phyloP scores from a whole-genome alignment of 2,329 filamentous ascomycete species.

The Botrytis paeoniae region DNA sequence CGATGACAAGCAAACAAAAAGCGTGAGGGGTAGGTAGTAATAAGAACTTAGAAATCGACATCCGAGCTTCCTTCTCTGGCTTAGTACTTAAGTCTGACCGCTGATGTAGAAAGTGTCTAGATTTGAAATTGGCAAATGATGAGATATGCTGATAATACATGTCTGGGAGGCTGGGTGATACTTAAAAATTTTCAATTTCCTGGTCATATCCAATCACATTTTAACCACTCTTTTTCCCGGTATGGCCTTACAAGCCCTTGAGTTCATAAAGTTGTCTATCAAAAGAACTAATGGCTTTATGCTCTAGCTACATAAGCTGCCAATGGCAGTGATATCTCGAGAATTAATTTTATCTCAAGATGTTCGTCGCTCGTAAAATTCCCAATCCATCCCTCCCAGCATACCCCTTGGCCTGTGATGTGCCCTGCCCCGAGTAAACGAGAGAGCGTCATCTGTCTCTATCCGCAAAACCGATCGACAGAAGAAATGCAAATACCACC shows the following conservation, averaged over 20 bases:
- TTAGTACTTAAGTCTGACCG: neutral
- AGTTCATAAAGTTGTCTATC: conserved; percentile 18
- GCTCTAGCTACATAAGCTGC: conserved; percentile 37
- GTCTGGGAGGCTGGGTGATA: neutral
- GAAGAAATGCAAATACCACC: conserved; percentile 36
- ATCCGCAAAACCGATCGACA: conserved; percentile 33
- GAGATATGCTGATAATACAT: neutral
- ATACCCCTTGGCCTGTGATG: conserved; percentile 31
- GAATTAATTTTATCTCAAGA: conserved; percentile 29
- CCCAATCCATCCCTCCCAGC: conserved; percentile 28
- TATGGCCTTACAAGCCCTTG: neutral
- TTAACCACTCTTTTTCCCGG: neutral
- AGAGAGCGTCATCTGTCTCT: conserved; percentile 33
- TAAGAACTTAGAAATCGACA: neutral
- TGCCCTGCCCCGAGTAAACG: conserved; percentile 33
- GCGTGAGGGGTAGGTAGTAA: conserved; percentile 2
- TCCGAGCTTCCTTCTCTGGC: conserved; percentile 15
- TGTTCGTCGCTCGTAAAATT: conserved; percentile 34
- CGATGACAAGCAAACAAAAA: conserved; percentile 4
- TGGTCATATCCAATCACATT: conserved; percentile 5
- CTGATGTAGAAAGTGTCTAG: neutral
- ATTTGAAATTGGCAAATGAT: neutral
- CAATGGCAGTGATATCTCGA: conserved; percentile 30
- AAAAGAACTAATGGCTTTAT: conserved; percentile 33
- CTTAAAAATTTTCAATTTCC: neutral